A percentile compares a stretch with the other conserved stretches of the same genome.
These are phyloP conservation scores for Petunia axillaris DNA, from an alignment of 257 asterid species.

Conservation along the genomic window DNA sequence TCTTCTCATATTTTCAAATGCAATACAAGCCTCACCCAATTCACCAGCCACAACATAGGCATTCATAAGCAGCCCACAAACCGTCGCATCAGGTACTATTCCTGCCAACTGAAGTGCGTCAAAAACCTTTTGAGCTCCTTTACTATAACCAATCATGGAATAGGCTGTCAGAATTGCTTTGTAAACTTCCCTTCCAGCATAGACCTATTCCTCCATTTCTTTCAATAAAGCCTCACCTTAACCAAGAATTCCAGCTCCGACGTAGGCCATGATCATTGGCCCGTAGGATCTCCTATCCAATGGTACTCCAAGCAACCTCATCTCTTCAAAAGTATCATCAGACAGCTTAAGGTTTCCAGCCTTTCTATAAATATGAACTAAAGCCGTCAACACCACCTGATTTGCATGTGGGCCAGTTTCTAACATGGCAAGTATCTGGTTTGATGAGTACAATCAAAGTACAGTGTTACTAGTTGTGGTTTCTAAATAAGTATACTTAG, in stretches of 20 bases:
- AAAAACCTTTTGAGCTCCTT: slow-evolving; percentile 79
- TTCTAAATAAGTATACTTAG: neutral
- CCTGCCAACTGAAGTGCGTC: slow-evolving; percentile 79
- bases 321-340: slow-evolving; percentile 67
- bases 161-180: slow-evolving; percentile 84
- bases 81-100: slow-evolving; percentile 65
- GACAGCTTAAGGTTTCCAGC: slow-evolving; percentile 71
- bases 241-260: slow-evolving; percentile 65
- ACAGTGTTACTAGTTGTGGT: neutral
- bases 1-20: slow-evolving; percentile 66
- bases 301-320: slow-evolving; percentile 73
- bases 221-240: slow-evolving; percentile 57
- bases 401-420: slow-evolving; percentile 38
- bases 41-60: slow-evolving; percentile 70
- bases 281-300: slow-evolving; percentile 87
- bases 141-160: slow-evolving; percentile 71
- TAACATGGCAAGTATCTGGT: slow-evolving; percentile 25
- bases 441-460: neutral
- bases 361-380: slow-evolving; percentile 89
- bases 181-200: slow-evolving; percentile 83
- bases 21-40: slow-evolving; percentile 61
- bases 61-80: slow-evolving; percentile 82
- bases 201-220: slow-evolving; percentile 71
- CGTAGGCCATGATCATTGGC: slow-evolving; percentile 86
- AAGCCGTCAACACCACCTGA: slow-evolving; percentile 77